Percentiles rank a stretch among this genome's conserved stretches.
phyloP scores from a whole-genome alignment of 768 basidiomycete genomes.

The Boletus reticulatus region DNA sequence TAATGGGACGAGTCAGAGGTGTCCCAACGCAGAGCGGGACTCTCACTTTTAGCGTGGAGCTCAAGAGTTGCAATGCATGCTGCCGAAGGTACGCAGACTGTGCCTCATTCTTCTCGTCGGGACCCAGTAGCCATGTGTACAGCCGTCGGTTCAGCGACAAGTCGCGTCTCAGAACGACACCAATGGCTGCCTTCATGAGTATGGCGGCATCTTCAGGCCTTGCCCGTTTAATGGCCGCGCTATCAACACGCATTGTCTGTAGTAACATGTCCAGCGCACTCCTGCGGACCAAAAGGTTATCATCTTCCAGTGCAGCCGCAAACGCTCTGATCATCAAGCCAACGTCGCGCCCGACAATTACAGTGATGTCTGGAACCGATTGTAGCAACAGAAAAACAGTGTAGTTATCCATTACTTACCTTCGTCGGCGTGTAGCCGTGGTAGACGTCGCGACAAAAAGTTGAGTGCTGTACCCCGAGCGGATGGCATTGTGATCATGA shows the following conservation, averaged over 20 bases:
- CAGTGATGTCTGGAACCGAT: slow-evolving; percentile 50
- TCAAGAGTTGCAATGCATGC: slow-evolving; percentile 71
- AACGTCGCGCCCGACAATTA: slow-evolving; percentile 79
- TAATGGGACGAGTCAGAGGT: slow-evolving; percentile 30
- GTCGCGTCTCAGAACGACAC: slow-evolving; percentile 90
- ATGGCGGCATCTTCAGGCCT: slow-evolving; percentile 73
- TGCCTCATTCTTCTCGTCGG: slow-evolving; percentile 71
- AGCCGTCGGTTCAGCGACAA: slow-evolving; percentile 89
- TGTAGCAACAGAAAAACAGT: slow-evolving; percentile 3
- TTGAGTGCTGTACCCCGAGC: slow-evolving; percentile 85
- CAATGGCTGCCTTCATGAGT: slow-evolving; percentile 81
- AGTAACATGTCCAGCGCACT: slow-evolving; percentile 82
- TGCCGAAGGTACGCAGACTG: slow-evolving; percentile 71
- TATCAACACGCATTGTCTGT: slow-evolving; percentile 73
- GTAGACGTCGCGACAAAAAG: slow-evolving; percentile 80
- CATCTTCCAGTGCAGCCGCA: slow-evolving; percentile 87
- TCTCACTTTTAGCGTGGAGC: slow-evolving; percentile 63
- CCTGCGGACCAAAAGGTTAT: slow-evolving; percentile 86
- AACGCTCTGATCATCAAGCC: slow-evolving; percentile 96
- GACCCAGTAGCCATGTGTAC: slow-evolving; percentile 90
- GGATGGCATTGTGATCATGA: slow-evolving; percentile 85
- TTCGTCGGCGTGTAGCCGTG: slow-evolving; percentile 66
- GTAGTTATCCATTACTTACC: slow-evolving; percentile 40
- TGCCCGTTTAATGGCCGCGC: slow-evolving; percentile 64
- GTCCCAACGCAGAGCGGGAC: slow-evolving; percentile 1